phyloP scores from a whole-genome alignment of 2,329 filamentous ascomycete species.

The Didymella arachidicola region DNA sequence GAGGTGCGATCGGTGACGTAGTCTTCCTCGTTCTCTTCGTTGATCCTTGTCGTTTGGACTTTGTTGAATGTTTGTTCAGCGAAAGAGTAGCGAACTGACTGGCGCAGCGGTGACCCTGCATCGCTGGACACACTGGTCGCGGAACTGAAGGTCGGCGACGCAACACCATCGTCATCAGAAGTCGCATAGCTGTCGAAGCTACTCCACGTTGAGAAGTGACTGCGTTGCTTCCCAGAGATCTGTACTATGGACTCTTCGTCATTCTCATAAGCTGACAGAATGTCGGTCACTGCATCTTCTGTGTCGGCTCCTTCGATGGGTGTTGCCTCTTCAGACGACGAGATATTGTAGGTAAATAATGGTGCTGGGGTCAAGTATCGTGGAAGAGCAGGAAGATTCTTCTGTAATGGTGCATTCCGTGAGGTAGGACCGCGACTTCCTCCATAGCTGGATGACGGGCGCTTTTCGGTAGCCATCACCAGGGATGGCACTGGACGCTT shows the following conservation, averaged over 20 bases:
- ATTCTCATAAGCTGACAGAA: constrained; percentile 29
- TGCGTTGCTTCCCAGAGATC: constrained; percentile 32
- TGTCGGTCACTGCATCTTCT: constrained; percentile 11
- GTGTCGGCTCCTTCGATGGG: constrained; percentile 10
- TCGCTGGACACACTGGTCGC: constrained; percentile 44
- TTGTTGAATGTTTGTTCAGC: constrained; percentile 23
- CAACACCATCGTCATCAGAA: constrained; percentile 37
- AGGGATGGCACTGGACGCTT: constrained; percentile 28
- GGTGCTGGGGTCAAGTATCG: constrained; percentile 42
- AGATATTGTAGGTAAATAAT: constrained; percentile 35
- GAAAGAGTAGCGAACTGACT: constrained; percentile 33
- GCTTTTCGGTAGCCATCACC: constrained; percentile 25
- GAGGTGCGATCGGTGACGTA: constrained; percentile 19
- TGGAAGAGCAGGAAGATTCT: constrained; percentile 43
- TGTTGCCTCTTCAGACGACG: background rate
- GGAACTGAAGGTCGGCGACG: constrained; percentile 47
- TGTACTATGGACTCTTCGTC: constrained; percentile 23
- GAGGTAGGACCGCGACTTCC: constrained; percentile 25
- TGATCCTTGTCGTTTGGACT: constrained; percentile 16
- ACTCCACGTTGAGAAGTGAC: constrained; percentile 48
- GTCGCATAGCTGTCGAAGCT: constrained; percentile 34
- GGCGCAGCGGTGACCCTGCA: constrained; percentile 29
- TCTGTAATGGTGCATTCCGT: constrained; percentile 33
- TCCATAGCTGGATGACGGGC: constrained; percentile 44
- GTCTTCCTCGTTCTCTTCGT: constrained; percentile 15